phyloP scores from a whole-genome alignment of 371 early-diverging fungal species.

The Chytridiales sp. region DNA sequence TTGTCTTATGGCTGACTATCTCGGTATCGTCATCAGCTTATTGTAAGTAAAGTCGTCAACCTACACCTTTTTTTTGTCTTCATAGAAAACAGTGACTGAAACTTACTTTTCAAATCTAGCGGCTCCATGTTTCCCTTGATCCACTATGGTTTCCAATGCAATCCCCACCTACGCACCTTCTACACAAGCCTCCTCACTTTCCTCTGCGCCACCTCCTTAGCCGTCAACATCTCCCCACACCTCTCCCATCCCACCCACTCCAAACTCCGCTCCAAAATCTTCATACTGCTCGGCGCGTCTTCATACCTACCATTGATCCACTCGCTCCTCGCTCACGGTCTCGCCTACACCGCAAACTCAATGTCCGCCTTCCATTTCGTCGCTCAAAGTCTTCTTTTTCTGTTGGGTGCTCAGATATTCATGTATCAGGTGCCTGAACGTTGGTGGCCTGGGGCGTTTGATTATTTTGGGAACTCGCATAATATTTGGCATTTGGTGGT shows the following conservation, averaged over 20 bases:
- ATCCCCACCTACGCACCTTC: conserved; percentile 53
- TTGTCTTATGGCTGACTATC: conserved; percentile 78
- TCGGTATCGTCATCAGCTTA: conserved; percentile 72
- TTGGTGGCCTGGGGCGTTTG: conserved; percentile 66
- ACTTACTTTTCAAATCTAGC: no score
- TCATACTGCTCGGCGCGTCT: conserved; percentile 66
- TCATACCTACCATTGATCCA: no score
- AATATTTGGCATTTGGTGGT: conserved; percentile 17
- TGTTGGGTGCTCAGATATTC: conserved; percentile 82
- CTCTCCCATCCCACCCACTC: no score
- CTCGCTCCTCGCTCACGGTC: no score
- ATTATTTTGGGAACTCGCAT: conserved; percentile 48
- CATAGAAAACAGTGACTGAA: no score
- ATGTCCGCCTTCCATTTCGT: conserved; percentile 62
- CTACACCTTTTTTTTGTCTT: no score
- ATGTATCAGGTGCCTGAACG: conserved; percentile 69
- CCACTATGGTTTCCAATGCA: conserved; percentile 69
- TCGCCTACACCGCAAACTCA: no score
- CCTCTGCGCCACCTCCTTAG: no score
- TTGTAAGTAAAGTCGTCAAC: no score
- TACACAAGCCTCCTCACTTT: no score
- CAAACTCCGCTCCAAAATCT: conserved; percentile 59
- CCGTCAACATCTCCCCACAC: no score
- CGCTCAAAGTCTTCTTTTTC: conserved; percentile 72
- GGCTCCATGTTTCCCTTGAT: conserved; percentile 43